These are phyloP conservation scores for Conticribra guillardii DNA, from an alignment of 108 stramenopile genomes.

Conservation along the genomic window DNA sequence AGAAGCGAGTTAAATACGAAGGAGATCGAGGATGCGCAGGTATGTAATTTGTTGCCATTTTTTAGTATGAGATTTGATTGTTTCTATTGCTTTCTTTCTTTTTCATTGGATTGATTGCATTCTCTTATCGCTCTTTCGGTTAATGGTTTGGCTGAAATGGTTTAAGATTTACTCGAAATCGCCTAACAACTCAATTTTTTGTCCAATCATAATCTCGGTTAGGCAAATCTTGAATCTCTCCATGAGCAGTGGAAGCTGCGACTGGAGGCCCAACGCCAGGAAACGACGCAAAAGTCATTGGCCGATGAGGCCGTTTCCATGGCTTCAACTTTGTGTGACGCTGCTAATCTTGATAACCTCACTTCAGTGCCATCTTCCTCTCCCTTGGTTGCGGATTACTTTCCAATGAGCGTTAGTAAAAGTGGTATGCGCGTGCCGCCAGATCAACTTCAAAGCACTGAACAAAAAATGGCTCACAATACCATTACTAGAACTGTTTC, in stretches of 20 bases:
- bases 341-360: not conserved
- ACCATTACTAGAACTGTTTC: conserved; percentile 67
- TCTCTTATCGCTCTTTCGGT: too few species aligned
- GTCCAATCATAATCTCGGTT: not conserved
- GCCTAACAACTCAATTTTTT: conserved; percentile 6
- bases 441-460: conserved; percentile 15
- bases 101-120: too few species aligned
- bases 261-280: conserved; percentile 79
- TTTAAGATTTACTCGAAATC: too few species aligned
- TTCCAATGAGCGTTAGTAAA: not conserved
- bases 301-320: conserved; percentile 68
- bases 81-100: conserved; percentile 4
- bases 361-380: not conserved
- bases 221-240: conserved; percentile 73
- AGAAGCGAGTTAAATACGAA: conserved; percentile 56
- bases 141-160: too few species aligned
- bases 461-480: not conserved
- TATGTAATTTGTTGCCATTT: conserved; percentile 24
- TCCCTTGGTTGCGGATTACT: not conserved
- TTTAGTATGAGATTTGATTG: not conserved
- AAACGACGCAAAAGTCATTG: conserved; percentile 70
- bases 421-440: not conserved
- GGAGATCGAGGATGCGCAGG: conserved; percentile 76
- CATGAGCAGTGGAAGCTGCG: conserved; percentile 75
- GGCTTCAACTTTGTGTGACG: conserved; percentile 24